A percentile compares a stretch with the other conserved stretches of the same genome.
phyloP scores from a whole-genome alignment of 2,329 filamentous ascomycete genomes.

The Sporothrix pallida region DNA sequence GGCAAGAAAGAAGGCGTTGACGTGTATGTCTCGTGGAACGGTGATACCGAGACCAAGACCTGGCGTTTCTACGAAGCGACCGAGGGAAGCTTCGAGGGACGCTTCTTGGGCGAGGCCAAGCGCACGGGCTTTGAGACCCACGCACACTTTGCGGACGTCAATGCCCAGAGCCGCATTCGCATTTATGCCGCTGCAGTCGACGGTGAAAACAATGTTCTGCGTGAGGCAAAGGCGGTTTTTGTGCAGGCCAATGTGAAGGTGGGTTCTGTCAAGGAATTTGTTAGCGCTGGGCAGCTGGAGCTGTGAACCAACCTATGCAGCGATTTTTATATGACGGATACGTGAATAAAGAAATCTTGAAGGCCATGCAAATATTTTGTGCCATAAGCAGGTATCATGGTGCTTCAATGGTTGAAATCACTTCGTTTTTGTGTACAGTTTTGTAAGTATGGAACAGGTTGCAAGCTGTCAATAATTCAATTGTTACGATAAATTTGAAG shows the following conservation, averaged over 20 bases:
- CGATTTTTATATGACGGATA: too few relatives aligned
- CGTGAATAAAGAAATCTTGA: too few relatives aligned
- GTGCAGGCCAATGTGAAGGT: not conserved
- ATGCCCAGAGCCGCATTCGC: not conserved
- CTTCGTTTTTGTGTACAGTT: too few relatives aligned
- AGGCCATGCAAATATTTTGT: too few relatives aligned
- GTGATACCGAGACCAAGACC: slow-evolving; percentile 42
- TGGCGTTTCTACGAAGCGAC: slow-evolving; percentile 37
- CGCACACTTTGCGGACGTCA: not conserved
- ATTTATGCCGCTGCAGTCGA: slow-evolving; percentile 1
- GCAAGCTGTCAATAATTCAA: too few relatives aligned
- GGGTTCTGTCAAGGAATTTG: not conserved
- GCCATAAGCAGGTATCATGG: too few relatives aligned
- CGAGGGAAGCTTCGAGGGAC: not conserved
- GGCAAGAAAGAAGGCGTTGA: slow-evolving; percentile 1
- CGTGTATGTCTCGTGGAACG: slow-evolving; percentile 44
- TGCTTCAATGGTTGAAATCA: too few relatives aligned
- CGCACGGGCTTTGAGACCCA: slow-evolving; percentile 22
- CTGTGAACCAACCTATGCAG: not conserved
- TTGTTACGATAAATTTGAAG: too few relatives aligned
- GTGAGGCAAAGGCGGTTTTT: slow-evolving; percentile 11
- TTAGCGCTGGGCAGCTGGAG: not conserved
- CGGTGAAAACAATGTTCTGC: not conserved
- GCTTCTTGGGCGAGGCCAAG: not conserved
- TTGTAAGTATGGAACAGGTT: too few relatives aligned